Conservation (phyloP, 352 stramenopile species). For the Pythium pyrilobum region DNA sequence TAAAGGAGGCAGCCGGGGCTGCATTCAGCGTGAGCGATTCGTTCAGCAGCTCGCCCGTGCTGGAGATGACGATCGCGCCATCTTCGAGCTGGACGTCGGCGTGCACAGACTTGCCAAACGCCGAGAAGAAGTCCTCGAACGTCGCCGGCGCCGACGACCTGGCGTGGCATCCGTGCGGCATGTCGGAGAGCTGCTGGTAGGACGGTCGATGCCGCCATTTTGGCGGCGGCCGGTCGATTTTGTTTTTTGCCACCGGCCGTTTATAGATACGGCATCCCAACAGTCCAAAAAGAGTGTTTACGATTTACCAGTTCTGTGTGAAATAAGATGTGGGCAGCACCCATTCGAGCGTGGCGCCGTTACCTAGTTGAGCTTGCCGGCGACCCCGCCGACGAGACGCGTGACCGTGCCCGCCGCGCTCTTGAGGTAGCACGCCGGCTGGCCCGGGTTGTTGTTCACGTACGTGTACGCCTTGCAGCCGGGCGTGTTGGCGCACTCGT, state of each 20-base stretch:
- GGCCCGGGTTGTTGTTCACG: slow-evolving; percentile 32
- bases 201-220: not conserved
- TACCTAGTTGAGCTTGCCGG: slow-evolving; percentile 14
- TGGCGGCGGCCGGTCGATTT: no score
- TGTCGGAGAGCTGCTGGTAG: not conserved
- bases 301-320: no score
- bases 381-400: slow-evolving; percentile 12
- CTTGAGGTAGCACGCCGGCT: slow-evolving; percentile 26
- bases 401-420: slow-evolving; percentile 1
- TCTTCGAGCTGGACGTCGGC: slow-evolving; percentile 34
- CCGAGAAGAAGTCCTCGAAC: slow-evolving; percentile 65
- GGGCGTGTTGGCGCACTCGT: slow-evolving; percentile 21
- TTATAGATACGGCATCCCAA: no score
- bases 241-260: no score
- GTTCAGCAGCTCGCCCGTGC: slow-evolving; percentile 4
- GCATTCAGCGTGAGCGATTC: no score
- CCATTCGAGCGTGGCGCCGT: no score
- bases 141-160: slow-evolving; percentile 11
- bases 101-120: slow-evolving; percentile 55
- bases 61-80: slow-evolving; percentile 26
- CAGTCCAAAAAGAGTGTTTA: no score
- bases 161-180: not conserved
- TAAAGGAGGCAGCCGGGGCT: no score
- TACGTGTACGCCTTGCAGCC: slow-evolving; percentile 50
- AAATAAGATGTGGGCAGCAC: no score